phyloP scores from a whole-genome alignment of 805 yeast genomes.

The Pichia cabralensis region DNA sequence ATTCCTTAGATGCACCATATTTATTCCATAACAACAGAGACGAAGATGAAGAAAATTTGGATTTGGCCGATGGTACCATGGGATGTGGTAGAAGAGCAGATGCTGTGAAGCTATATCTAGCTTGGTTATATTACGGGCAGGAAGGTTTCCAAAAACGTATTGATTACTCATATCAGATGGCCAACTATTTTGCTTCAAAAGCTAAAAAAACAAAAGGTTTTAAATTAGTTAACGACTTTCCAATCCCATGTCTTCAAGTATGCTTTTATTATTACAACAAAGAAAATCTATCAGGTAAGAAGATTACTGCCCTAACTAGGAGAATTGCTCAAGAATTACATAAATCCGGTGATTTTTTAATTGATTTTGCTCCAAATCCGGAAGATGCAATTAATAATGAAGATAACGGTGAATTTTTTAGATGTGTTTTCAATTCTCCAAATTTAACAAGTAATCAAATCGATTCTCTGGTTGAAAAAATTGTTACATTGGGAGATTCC shows the following conservation, averaged over 20 bases:
- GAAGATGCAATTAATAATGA: conserved; percentile 30
- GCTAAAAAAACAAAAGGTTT: conserved; percentile 35
- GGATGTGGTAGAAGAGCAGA: conserved; percentile 88
- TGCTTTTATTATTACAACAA: conserved; percentile 63
- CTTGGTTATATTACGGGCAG: conserved; percentile 74
- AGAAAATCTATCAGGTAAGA: conserved; percentile 16
- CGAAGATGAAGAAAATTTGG: conserved; percentile 48
- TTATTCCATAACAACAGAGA: conserved; percentile 53
- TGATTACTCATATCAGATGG: conserved; percentile 62
- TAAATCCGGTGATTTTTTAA: conserved; percentile 51
- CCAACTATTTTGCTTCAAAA: conserved; percentile 47
- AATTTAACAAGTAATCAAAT: conserved; percentile 33
- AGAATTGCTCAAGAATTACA: conserved; percentile 52
- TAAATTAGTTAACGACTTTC: conserved; percentile 41
- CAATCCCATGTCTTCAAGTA: conserved; percentile 75
- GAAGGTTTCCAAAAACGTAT: conserved; percentile 56
- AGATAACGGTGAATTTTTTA: conserved; percentile 64
- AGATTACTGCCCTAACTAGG: conserved; percentile 49
- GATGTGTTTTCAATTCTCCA: conserved; percentile 79
- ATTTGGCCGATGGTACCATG: conserved; percentile 84
- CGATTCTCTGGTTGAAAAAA: conserved; percentile 34
- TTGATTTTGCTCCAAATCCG: conserved; percentile 71
- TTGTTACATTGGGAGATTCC: conserved; percentile 29
- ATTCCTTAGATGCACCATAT: conserved; percentile 73
- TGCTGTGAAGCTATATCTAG: conserved; percentile 64